Evolutionary conservation across 1,284 basidiomycete species (phyloP).

Genomic region (Megacollybia platyphylla): DNA sequence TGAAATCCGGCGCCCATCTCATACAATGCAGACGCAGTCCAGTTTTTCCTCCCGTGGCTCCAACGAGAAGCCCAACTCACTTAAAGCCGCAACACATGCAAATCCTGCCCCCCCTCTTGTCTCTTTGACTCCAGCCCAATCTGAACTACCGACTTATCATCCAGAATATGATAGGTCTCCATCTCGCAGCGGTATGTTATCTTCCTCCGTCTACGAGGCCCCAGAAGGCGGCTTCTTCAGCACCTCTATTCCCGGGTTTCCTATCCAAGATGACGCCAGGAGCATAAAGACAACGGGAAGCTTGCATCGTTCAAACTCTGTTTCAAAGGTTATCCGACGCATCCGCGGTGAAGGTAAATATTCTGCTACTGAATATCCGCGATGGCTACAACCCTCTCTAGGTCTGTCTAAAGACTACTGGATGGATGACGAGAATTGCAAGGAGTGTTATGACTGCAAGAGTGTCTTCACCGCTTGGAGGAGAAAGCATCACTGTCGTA

Average conservation of each 20-base stretch:
- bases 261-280: conserved; percentile 70
- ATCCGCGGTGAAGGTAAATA: conserved; percentile 72
- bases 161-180: conserved; percentile 48
- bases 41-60: conserved; percentile 31
- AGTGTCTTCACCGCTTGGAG: conserved; percentile 87
- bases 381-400: conserved; percentile 14
- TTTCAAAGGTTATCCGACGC: conserved; percentile 80
- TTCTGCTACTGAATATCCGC: conserved; percentile 7
- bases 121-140: conserved; percentile 70
- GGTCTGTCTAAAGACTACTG: conserved; percentile 83
- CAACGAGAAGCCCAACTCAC: conserved; percentile 41
- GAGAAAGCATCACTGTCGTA: conserved; percentile 89
- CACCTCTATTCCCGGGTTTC: conserved; percentile 72
- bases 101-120: conserved; percentile 65
- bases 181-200: conserved; percentile 32
- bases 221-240: conserved; percentile 50
- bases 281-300: conserved; percentile 62
- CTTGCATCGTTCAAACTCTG: conserved; percentile 64
- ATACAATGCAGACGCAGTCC: conserved; percentile 26
- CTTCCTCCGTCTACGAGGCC: conserved; percentile 37
- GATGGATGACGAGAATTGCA: conserved; percentile 96
- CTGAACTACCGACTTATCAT: conserved; percentile 57
- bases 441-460: conserved; percentile 91
- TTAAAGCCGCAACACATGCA: conserved; percentile 35
- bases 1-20: conserved; percentile 47